Evolutionary conservation across 495 filamentous ascomycete genomes (phyloP).

Genomic region (Penicillium tannophilum): DNA sequence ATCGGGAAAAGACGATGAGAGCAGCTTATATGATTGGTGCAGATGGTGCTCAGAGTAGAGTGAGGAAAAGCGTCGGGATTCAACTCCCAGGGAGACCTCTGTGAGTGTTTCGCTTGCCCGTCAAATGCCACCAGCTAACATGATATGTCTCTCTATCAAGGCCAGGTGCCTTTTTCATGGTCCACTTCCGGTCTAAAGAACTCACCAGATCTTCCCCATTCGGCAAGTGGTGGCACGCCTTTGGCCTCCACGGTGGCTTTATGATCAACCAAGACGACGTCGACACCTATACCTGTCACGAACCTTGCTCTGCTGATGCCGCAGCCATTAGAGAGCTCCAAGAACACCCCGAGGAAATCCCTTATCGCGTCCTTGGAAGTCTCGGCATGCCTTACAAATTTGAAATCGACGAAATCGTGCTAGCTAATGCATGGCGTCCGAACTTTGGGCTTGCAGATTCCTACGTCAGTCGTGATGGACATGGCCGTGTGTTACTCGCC

Average conservation of each 20-base stretch:
- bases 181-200: neutral
- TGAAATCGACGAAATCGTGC: neutral
- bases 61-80: neutral
- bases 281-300: conserved; percentile 35
- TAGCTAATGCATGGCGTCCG: neutral
- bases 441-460: conserved; percentile 6
- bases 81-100: neutral
- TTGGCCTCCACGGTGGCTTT: neutral
- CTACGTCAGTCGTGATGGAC: conserved; percentile 3
- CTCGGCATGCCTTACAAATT: conserved; percentile 4
- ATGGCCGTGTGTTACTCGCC: conserved; percentile 46
- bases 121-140: neutral
- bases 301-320: conserved; percentile 11
- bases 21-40: neutral
- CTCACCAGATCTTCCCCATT: neutral
- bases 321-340: conserved; percentile 8
- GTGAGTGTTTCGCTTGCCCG: neutral
- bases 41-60: neutral
- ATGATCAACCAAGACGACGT: neutral
- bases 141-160: neutral
- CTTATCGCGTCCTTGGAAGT: conserved; percentile 30
- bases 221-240: neutral
- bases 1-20: neutral
- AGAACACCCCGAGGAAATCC: conserved; percentile 19
- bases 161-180: neutral